phyloP scores from a whole-genome alignment of 345 rosid species.

The Lepidium africanum region DNA sequence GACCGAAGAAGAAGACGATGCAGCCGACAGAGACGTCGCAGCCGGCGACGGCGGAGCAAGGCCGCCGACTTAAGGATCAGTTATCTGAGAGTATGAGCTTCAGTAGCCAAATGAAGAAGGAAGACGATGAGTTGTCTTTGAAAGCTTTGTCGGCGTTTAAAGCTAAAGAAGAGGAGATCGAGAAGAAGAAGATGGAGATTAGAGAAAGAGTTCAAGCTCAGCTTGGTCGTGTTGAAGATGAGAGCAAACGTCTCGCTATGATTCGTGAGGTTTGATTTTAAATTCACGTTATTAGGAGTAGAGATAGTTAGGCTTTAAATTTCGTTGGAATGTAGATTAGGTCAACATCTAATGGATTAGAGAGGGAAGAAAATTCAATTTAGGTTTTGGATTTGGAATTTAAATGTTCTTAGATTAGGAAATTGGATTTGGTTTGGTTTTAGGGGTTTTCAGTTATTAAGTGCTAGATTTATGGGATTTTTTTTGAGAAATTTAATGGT shows the following conservation, averaged over 20 bases:
- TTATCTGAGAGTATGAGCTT: slow-evolving; percentile 75
- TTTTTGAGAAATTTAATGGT: not conserved
- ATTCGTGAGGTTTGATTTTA: slow-evolving; percentile 66
- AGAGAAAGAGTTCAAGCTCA: slow-evolving; percentile 75
- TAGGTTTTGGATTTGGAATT: not conserved
- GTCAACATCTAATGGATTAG: not conserved
- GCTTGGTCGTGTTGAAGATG: slow-evolving; percentile 79
- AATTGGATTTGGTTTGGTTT: not conserved
- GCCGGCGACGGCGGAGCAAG: slow-evolving; percentile 40
- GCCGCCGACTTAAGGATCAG: slow-evolving; percentile 29
- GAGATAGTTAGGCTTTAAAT: no score
- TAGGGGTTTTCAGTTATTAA: slow-evolving; percentile 2
- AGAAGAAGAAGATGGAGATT: slow-evolving; percentile 85
- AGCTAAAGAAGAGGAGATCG: slow-evolving; percentile 98
- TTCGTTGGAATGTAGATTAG: not conserved
- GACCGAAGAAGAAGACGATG: slow-evolving; percentile 10
- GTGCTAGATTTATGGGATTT: not conserved
- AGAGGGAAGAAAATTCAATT: not conserved
- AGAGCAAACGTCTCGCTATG: slow-evolving; percentile 62
- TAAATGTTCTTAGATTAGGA: not conserved
- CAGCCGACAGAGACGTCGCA: slow-evolving; percentile 40
- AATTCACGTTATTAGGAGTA: not conserved
- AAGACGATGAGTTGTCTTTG: slow-evolving; percentile 82
- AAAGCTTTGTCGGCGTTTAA: slow-evolving; percentile 77
- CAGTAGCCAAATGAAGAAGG: slow-evolving; percentile 80